Evolutionary conservation across 495 filamentous ascomycete species (phyloP).

Genomic region (Aspergillus carlsbadensis): DNA sequence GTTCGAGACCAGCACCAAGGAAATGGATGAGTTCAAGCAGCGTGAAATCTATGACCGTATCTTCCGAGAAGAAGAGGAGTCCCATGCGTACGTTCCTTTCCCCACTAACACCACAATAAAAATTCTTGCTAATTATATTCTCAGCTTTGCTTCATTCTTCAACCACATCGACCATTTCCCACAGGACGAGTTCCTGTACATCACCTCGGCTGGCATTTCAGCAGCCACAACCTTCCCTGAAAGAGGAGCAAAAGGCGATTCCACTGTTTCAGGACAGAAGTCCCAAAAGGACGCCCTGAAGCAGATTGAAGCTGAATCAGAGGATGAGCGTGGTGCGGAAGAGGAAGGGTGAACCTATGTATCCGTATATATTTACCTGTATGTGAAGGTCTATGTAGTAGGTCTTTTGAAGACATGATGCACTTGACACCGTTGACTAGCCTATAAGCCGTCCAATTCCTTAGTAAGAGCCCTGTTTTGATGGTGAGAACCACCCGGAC

Average conservation of each 20-base stretch:
- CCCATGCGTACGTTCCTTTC: conserved; percentile 60
- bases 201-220: conserved; percentile 63
- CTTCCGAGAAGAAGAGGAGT: conserved; percentile 81
- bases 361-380: too few relatives aligned
- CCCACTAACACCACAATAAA: background rate
- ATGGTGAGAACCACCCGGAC: too few relatives aligned
- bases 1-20: conserved; percentile 71
- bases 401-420: too few relatives aligned
- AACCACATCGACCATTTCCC: conserved; percentile 79
- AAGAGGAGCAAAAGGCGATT: background rate
- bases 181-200: conserved; percentile 71
- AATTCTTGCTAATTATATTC: conserved; percentile 9
- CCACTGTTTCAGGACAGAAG: conserved; percentile 11
- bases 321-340: conserved; percentile 26
- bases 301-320: conserved; percentile 31
- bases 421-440: too few relatives aligned
- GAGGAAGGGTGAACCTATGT: conserved; percentile 4
- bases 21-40: conserved; percentile 89
- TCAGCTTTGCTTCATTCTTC: conserved; percentile 77
- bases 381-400: too few relatives aligned
- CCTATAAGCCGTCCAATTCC: too few relatives aligned
- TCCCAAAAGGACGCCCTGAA: conserved; percentile 32
- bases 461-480: too few relatives aligned
- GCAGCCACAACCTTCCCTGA: conserved; percentile 41
- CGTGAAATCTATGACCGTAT: conserved; percentile 89